Conservation (phyloP, 1,139 yeast species). For the Casaregolazyma lundiana region DNA sequence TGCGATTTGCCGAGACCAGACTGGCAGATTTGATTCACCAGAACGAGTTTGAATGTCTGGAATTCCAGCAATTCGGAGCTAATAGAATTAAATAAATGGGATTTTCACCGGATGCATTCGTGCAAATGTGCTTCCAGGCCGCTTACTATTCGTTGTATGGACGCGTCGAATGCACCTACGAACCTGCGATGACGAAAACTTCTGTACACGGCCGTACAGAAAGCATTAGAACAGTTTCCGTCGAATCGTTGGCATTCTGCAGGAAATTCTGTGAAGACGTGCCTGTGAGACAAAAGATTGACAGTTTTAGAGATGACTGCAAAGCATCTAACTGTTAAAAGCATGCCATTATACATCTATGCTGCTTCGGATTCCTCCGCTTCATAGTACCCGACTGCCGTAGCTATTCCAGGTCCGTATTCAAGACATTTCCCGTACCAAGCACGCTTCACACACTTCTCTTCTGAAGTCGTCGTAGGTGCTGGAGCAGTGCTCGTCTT, state of each 20-base stretch:
- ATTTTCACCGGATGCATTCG: slow-evolving; percentile 90
- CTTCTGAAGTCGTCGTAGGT: slow-evolving; percentile 16
- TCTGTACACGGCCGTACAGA: slow-evolving; percentile 90
- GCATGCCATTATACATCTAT: background rate
- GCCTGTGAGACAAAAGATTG: slow-evolving; percentile 56
- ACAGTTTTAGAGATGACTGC: slow-evolving; percentile 64
- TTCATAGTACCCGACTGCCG: background rate
- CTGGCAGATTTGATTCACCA: slow-evolving; percentile 83
- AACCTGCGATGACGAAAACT: slow-evolving; percentile 91
- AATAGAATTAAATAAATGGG: slow-evolving; percentile 78
- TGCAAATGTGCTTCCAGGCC: slow-evolving; percentile 91
- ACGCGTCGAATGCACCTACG: slow-evolving; percentile 88
- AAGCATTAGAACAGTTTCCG: slow-evolving; percentile 79
- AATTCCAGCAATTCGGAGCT: slow-evolving; percentile 72
- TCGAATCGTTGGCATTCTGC: slow-evolving; percentile 75
- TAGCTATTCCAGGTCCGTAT: slow-evolving; percentile 18
- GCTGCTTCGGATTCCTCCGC: background rate
- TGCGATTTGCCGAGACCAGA: slow-evolving; percentile 88
- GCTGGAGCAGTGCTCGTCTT: slow-evolving; percentile 12
- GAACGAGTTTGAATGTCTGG: slow-evolving; percentile 79
- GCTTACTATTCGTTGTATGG: slow-evolving; percentile 91
- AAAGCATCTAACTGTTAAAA: slow-evolving; percentile 28
- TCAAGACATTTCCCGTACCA: slow-evolving; percentile 30
- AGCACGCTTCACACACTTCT: slow-evolving; percentile 23
- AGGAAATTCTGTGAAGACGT: slow-evolving; percentile 78